Percentiles rank a stretch among this genome's conserved stretches.
phyloP scores from a whole-genome alignment of 176 grass and related monocot species.

The Oryza glaberrima region DNA sequence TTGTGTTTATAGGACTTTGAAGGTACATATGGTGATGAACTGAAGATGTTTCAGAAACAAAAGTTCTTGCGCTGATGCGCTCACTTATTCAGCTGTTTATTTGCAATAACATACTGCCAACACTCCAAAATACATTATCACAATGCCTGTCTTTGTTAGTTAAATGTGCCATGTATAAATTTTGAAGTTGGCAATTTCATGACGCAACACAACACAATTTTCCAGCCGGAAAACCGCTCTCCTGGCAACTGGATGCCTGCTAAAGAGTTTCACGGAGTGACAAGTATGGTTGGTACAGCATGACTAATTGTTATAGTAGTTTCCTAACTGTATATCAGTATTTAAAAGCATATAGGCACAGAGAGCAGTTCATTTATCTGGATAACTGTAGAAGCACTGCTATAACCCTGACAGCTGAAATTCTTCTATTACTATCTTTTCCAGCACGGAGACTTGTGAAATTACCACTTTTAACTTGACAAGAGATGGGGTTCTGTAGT shows the following conservation, averaged over 20 bases:
- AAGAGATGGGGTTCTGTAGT: slow-evolving; percentile 5
- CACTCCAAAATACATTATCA: background rate
- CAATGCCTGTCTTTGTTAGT: background rate
- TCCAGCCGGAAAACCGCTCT: background rate
- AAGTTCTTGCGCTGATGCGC: background rate
- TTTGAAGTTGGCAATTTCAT: background rate
- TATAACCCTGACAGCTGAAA: background rate
- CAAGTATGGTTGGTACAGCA: background rate
- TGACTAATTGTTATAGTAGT: background rate
- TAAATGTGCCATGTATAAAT: background rate
- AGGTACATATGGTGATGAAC: background rate
- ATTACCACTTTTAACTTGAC: background rate
- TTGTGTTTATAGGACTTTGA: background rate
- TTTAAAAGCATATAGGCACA: background rate
- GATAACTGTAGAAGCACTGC: background rate
- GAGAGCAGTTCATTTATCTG: background rate
- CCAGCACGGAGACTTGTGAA: background rate
- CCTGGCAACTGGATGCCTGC: background rate
- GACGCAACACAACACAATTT: background rate
- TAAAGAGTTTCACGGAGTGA: background rate
- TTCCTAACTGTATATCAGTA: background rate
- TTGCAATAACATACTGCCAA: background rate
- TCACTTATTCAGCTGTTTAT: background rate
- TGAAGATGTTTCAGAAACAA: background rate
- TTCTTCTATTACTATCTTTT: slow-evolving; percentile 1